Evolutionary conservation across 1,284 basidiomycete genomes (phyloP).

Genomic region (Apiotrichum sp.): DNA sequence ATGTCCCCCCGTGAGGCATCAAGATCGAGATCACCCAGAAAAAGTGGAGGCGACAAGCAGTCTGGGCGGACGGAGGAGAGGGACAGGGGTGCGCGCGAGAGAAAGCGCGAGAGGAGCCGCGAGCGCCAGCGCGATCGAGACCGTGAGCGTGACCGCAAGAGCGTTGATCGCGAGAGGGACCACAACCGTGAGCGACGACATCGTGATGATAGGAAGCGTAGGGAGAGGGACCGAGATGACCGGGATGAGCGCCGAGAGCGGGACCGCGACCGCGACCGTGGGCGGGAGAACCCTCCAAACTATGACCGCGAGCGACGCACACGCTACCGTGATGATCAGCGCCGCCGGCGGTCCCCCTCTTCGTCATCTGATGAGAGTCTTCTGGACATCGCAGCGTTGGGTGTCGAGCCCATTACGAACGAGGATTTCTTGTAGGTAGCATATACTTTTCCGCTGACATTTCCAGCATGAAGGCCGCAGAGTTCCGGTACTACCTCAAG

Average conservation of each 20-base stretch:
- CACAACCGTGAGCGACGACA: not conserved
- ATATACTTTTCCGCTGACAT: not conserved
- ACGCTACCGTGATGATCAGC: not conserved
- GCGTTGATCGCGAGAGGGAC: not conserved
- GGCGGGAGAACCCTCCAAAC: not conserved
- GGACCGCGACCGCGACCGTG: not conserved
- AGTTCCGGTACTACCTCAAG: conserved; percentile 40
- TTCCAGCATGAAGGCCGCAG: conserved; percentile 25
- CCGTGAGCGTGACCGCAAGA: not conserved
- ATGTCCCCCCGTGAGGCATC: not conserved
- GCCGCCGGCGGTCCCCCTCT: conserved; percentile 5
- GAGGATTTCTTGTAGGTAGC: conserved; percentile 45
- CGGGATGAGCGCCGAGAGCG: not conserved
- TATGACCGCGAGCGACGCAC: too few relatives aligned
- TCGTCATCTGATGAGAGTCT: conserved; percentile 24
- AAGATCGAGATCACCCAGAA: not conserved
- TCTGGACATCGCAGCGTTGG: conserved; percentile 33
- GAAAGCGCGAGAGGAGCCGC: not conserved
- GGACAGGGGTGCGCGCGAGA: not conserved
- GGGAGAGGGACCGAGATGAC: not conserved
- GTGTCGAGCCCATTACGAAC: conserved; percentile 34
- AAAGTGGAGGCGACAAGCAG: not conserved
- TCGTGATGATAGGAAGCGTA: not conserved
- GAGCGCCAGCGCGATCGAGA: conserved; percentile 1
- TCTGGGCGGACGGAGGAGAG: not conserved